These are phyloP conservation scores for Pelargonium cotyledonis DNA, from an alignment of 441 rosid species.

Conservation along the genomic window DNA sequence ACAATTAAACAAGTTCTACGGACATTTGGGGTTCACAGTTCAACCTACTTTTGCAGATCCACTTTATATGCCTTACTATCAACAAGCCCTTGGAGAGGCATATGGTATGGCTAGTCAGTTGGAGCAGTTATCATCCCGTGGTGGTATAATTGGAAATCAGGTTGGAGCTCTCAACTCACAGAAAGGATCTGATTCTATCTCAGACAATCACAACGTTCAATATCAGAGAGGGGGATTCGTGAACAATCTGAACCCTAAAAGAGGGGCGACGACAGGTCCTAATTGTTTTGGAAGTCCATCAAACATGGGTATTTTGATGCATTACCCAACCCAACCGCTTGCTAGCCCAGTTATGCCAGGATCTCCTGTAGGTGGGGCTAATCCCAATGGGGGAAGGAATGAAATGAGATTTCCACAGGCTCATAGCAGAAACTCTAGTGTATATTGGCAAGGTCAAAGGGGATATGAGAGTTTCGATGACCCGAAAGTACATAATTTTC, in stretches of 20 bases:
- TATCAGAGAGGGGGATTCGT: conserved; percentile 31
- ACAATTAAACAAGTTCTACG: conserved; percentile 39
- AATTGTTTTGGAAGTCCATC: conserved; percentile 32
- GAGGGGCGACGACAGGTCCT: conserved; percentile 30
- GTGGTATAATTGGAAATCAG: conserved; percentile 29
- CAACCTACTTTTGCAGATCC: conserved; percentile 46
- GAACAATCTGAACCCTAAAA: conserved; percentile 24
- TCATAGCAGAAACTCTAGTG: conserved; percentile 29
- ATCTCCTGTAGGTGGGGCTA: conserved; percentile 31
- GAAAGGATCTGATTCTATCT: conserved; percentile 29
- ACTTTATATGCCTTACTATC: conserved; percentile 44
- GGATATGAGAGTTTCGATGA: conserved; percentile 36
- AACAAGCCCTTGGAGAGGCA: conserved; percentile 40
- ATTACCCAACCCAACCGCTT: conserved; percentile 36
- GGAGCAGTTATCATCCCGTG: conserved; percentile 28
- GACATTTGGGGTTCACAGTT: conserved; percentile 33
- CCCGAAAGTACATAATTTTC: conserved; percentile 41
- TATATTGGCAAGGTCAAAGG: conserved; percentile 44
- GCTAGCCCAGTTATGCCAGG: conserved; percentile 37
- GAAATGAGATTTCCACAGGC: conserved; percentile 29
- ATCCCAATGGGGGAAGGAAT: conserved; percentile 25
- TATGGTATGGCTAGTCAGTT: conserved; percentile 32
- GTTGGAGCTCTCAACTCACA: conserved; percentile 29
- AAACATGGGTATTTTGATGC: conserved; percentile 43
- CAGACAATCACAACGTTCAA: conserved; percentile 30